Evolutionary conservation across 2,329 filamentous ascomycete species (phyloP).

Genomic region (Cladorrhinum sp.): DNA sequence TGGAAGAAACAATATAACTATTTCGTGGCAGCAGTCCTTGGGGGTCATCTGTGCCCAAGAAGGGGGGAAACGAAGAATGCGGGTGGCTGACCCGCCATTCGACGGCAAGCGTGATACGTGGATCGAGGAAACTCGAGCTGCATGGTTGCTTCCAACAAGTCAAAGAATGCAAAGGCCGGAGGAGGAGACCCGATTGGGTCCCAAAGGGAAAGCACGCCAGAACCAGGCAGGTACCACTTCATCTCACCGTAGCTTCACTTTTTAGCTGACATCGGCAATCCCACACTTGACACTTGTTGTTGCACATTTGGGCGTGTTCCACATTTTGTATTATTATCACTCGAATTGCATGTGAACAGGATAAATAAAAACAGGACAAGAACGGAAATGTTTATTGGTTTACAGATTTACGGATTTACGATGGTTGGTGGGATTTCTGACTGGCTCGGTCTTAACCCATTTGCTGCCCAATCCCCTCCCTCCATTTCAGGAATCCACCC

Average conservation of each 20-base stretch:
- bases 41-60: constrained; percentile 1
- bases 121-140: constrained; percentile 15
- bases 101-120: constrained; percentile 17
- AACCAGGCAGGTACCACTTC: neutral
- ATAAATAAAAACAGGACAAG: neutral
- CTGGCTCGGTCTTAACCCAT: neutral
- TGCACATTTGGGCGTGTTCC: neutral
- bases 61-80: neutral
- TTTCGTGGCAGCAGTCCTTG: constrained; percentile 2
- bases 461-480: constrained; percentile 4
- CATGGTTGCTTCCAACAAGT: neutral
- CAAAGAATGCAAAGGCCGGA: neutral
- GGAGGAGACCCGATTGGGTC: neutral
- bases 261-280: neutral
- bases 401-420: too few species aligned
- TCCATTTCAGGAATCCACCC: neutral
- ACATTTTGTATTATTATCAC: neutral
- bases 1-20: neutral
- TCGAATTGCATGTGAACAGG: neutral
- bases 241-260: constrained; percentile 2
- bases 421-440: neutral
- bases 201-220: neutral
- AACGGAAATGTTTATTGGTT: neutral
- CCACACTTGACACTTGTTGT: neutral
- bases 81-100: too few species aligned